A percentile compares a stretch with the other conserved stretches of the same genome.
Evolutionary conservation across 305 asterid species (phyloP).

Genomic region (Plantago coronopus): DNA sequence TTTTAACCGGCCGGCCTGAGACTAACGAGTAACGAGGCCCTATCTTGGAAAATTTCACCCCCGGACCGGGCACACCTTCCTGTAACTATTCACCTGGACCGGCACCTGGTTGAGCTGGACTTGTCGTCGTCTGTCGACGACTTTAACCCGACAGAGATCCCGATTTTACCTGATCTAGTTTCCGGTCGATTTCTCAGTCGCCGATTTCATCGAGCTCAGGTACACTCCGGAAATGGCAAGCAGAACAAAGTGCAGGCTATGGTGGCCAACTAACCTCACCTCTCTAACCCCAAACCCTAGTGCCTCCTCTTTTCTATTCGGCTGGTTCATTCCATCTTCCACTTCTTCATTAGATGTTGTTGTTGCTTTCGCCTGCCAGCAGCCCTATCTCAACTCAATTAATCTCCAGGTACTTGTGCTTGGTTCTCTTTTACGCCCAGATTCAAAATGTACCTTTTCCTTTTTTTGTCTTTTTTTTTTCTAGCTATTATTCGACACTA

Average conservation of each 20-base stretch:
- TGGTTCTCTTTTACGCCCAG: not conserved
- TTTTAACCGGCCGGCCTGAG: too few relatives aligned
- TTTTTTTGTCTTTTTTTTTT: not conserved
- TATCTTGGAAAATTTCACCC: too few relatives aligned
- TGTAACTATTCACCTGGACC: too few relatives aligned
- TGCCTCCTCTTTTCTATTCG: constrained; percentile 52
- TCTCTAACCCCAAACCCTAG: constrained; percentile 35
- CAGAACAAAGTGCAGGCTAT: constrained; percentile 65
- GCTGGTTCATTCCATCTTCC: constrained; percentile 70
- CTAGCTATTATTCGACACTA: too few relatives aligned
- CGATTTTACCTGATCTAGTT: too few relatives aligned
- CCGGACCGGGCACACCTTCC: too few relatives aligned
- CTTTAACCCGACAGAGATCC: too few relatives aligned
- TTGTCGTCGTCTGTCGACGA: too few relatives aligned
- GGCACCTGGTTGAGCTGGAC: too few relatives aligned
- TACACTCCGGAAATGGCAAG: constrained; percentile 28
- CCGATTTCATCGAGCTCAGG: too few relatives aligned
- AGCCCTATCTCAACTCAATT: constrained; percentile 32
- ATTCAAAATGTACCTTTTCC: not conserved
- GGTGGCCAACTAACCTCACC: constrained; percentile 76
- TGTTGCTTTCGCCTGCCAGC: constrained; percentile 61
- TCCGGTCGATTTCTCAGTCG: too few relatives aligned
- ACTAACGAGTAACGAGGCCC: too few relatives aligned
- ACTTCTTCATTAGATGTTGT: constrained; percentile 56
- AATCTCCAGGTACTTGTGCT: constrained; percentile 52